These are phyloP conservation scores for Phytophthora capsici DNA, from an alignment of 352 stramenopile genomes.

Conservation along the genomic window DNA sequence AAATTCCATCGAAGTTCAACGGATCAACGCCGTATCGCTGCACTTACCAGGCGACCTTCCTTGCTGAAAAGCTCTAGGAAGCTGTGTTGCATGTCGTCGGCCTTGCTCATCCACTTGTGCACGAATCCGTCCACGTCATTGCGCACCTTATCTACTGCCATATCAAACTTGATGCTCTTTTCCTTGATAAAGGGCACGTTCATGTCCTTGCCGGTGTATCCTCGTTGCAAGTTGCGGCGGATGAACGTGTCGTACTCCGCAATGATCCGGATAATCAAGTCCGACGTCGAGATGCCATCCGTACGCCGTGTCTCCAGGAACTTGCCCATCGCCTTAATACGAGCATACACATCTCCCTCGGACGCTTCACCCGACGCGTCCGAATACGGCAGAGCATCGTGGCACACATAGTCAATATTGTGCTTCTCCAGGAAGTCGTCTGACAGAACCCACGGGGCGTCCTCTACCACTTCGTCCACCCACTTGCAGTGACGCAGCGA, in stretches of 20 bases:
- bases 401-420: constrained; percentile 90
- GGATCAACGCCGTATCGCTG: neutral
- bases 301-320: constrained; percentile 87
- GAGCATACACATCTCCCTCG: constrained; percentile 85
- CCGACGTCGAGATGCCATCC: constrained; percentile 89
- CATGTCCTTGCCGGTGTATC: constrained; percentile 93
- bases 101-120: constrained; percentile 82
- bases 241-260: constrained; percentile 94
- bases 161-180: constrained; percentile 90
- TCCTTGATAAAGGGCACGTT: constrained; percentile 92
- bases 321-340: constrained; percentile 88
- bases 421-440: constrained; percentile 87
- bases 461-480: constrained; percentile 89
- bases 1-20: neutral
- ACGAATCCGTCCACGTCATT: constrained; percentile 79
- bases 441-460: constrained; percentile 87
- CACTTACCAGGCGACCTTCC: constrained; percentile 72
- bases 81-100: constrained; percentile 79
- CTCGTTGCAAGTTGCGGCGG: constrained; percentile 86
- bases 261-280: constrained; percentile 92
- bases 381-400: constrained; percentile 88
- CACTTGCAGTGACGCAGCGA: constrained; percentile 86
- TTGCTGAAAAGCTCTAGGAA: constrained; percentile 84
- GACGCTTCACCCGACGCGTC: constrained; percentile 73
- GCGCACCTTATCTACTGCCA: constrained; percentile 85